Evolutionary conservation across 805 yeast genomes (phyloP).

Genomic region (Torulaspora indica): DNA sequence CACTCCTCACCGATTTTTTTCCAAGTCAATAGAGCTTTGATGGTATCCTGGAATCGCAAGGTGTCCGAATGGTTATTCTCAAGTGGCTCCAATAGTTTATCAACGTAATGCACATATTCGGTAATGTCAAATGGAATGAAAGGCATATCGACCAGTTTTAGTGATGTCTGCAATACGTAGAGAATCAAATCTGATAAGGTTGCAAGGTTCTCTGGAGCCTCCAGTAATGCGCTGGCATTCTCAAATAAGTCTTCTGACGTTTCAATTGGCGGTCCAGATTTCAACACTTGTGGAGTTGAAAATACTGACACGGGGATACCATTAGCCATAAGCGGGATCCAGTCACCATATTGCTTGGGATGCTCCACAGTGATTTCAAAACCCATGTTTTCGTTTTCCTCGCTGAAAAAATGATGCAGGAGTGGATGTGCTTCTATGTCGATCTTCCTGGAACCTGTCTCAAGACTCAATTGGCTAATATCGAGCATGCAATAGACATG

Average conservation of each 20-base stretch:
- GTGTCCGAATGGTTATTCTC: slow-evolving; percentile 20
- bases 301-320: slow-evolving; percentile 47
- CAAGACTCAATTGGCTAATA: slow-evolving; percentile 45
- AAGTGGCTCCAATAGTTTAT: slow-evolving; percentile 45
- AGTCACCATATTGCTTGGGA: slow-evolving; percentile 51
- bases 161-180: slow-evolving; percentile 46
- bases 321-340: slow-evolving; percentile 55
- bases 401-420: slow-evolving; percentile 45
- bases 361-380: slow-evolving; percentile 26
- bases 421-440: slow-evolving; percentile 62
- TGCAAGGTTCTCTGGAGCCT: slow-evolving; percentile 46
- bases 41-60: slow-evolving; percentile 32
- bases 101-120: slow-evolving; percentile 43
- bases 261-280: slow-evolving; percentile 50
- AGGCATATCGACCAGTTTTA: slow-evolving; percentile 71
- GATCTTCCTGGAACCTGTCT: slow-evolving; percentile 51
- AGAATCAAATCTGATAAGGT: slow-evolving; percentile 54
- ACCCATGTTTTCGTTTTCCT: slow-evolving; percentile 29
- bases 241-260: slow-evolving; percentile 65
- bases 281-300: slow-evolving; percentile 19
- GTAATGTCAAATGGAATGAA: slow-evolving; percentile 63
- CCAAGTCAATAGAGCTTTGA: slow-evolving; percentile 38
- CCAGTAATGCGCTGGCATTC: slow-evolving; percentile 40
- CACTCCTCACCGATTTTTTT: slow-evolving; percentile 44
- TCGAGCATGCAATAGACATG: slow-evolving; percentile 72